Base-by-base conservation (phyloP, 371 early-diverging fungal genomes). In the Mortierella sp. region DNA sequence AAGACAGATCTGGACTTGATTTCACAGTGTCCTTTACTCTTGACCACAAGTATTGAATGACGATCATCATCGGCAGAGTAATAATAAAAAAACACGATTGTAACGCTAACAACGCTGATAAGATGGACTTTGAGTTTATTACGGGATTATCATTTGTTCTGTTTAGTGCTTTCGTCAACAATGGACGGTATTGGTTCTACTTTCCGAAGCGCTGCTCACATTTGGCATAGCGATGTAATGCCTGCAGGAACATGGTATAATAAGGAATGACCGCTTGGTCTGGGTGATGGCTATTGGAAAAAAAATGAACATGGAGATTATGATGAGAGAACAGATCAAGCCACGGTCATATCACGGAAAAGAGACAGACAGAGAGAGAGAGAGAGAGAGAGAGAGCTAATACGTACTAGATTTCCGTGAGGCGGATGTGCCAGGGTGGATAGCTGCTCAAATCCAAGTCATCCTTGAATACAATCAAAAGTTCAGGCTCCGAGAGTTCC, bases 381-480 rank as follows among this genome's bases (percentile, higher is more conserved):
- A 26, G 9, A 31, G 23, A 61, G 28, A 61, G 21, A 48, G 18
- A 48, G 48, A 38, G 56, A 27, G 68, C 82, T 78, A 80, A 83
- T 84, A 67, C 83, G 71, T 83, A 86, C 87, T 81, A 72, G 45
- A 89, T 82, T 64, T 89, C 89, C 28, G 89, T 87, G 38, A 84
- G 67, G 43, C 83, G 81, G 38, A 87, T 80, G 56, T 86, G 86
- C 89, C 89, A 89, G n/a, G 89, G 89, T 31, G 85, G 82, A 64
- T 82, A 89, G 9, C 87, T 87, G 58, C 85, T 83, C 67, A 89
- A 71, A 67, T 87, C 86, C 71, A 87, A 80, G 34, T 83, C 76
- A 4, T 86, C 87, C 64, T 85, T 83, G 81, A 82, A 85, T 26
- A 87, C 74, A 54, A 89, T 82, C 72, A 87, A 71, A 42, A 87